phyloP scores from a whole-genome alignment of 495 filamentous ascomycete genomes.

The Aspergillus nidulans region DNA sequence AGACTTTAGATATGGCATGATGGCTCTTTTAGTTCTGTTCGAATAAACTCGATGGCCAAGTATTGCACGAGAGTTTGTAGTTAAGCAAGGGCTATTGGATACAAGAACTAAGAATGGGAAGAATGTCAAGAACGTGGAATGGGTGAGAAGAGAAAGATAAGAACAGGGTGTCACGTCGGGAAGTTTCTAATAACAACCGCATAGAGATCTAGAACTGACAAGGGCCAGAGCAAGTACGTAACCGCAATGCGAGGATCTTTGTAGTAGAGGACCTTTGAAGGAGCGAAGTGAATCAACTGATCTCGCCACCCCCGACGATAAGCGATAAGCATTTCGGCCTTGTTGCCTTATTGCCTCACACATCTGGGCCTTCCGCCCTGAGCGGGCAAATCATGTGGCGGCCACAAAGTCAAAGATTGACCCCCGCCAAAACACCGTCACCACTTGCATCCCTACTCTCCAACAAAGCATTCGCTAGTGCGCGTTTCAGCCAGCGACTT shows the following conservation, averaged over 20 bases:
- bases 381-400: conserved; percentile 25
- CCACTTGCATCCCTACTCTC: conserved; percentile 5
- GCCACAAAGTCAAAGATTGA: conserved; percentile 27
- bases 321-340: conserved; percentile 17
- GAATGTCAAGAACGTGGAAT: neutral
- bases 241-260: neutral
- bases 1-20: conserved; percentile 35
- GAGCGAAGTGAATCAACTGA: neutral
- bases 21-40: neutral
- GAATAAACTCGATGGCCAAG: neutral
- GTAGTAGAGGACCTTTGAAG: neutral
- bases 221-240: too few relatives aligned
- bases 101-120: neutral
- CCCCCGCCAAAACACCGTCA: conserved; percentile 8
- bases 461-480: conserved; percentile 11
- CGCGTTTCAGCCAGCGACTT: neutral
- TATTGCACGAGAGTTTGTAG: neutral
- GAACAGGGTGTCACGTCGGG: neutral
- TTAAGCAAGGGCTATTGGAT: neutral
- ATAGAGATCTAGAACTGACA: neutral
- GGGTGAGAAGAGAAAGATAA: neutral
- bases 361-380: conserved; percentile 13
- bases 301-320: conserved; percentile 19
- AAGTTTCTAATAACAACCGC: neutral
- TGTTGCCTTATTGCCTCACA: conserved; percentile 24